Conservation (phyloP, 2,329 filamentous ascomycete species). For the Ceratocystiopsis sp. region DNA sequence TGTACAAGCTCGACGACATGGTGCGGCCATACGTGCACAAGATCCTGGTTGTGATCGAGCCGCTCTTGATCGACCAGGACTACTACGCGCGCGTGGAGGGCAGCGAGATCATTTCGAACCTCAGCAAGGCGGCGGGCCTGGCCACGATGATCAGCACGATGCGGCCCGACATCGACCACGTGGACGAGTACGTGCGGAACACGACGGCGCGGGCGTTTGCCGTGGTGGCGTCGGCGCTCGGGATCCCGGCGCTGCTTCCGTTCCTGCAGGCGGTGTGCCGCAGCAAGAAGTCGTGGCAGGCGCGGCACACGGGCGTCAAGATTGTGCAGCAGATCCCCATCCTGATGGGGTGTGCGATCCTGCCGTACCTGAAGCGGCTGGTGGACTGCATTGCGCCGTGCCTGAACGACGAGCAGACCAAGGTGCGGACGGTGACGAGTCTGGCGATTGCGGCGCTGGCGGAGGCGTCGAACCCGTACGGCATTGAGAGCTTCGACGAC, state of each 20-base stretch:
- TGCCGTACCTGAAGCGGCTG: slow-evolving; percentile 87
- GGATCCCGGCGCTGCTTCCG: slow-evolving; percentile 84
- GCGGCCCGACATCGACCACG: slow-evolving; percentile 95
- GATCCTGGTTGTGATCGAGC: slow-evolving; percentile 95
- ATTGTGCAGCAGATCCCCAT: slow-evolving; percentile 99
- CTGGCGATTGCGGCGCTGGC: slow-evolving; percentile 88
- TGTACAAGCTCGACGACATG: slow-evolving; percentile 95
- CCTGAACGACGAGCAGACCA: slow-evolving; percentile 92
- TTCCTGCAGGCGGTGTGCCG: slow-evolving; percentile 92
- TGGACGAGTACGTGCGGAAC: slow-evolving; percentile 96
- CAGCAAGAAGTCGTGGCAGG: slow-evolving; percentile 98
- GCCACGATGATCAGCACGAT: slow-evolving; percentile 99
- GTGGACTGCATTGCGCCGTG: slow-evolving; percentile 95
- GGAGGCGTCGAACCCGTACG: slow-evolving; percentile 92
- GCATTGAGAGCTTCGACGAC: slow-evolving; percentile 97
- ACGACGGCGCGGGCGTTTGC: slow-evolving; percentile 94
- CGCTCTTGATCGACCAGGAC: slow-evolving; percentile 96
- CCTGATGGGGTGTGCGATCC: slow-evolving; percentile 90
- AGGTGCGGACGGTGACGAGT: slow-evolving; percentile 90
- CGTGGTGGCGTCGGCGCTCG: slow-evolving; percentile 87
- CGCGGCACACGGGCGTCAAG: slow-evolving; percentile 93
- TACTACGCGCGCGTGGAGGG: slow-evolving; percentile 98
- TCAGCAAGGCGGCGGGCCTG: slow-evolving; percentile 88
- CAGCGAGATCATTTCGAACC: slow-evolving; percentile 95
- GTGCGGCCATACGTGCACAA: slow-evolving; percentile 96